Evolutionary conservation across 768 basidiomycete species (phyloP).

Genomic region (Coprinopsis marcescibilis): DNA sequence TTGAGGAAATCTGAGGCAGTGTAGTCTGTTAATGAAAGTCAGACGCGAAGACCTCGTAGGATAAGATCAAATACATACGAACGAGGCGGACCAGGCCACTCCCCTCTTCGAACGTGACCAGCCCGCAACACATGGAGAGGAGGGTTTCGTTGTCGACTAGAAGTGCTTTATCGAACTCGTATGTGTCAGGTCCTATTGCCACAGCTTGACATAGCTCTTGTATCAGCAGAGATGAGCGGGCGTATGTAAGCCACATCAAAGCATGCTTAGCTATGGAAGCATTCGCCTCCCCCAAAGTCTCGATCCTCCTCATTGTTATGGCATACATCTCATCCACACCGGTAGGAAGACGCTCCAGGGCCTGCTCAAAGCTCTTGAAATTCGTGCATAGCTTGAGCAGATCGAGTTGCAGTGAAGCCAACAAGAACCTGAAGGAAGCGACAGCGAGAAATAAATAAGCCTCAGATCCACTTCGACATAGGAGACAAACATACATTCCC

Average conservation of each 20-base stretch:
- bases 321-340: neutral
- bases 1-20: too few relatives aligned
- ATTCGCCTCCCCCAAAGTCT: neutral
- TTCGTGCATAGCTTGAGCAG: neutral
- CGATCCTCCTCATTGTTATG: neutral
- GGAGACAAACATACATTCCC: slow-evolving; percentile 4
- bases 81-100: neutral
- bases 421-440: neutral
- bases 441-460: neutral
- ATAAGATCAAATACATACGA: too few relatives aligned
- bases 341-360: too few relatives aligned
- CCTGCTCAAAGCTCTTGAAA: neutral
- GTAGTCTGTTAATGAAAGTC: too few relatives aligned
- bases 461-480: neutral
- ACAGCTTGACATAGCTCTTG: neutral
- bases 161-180: neutral
- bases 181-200: neutral
- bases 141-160: neutral
- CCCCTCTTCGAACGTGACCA: neutral
- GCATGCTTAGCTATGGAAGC: neutral
- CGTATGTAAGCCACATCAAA: neutral
- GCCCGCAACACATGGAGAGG: neutral
- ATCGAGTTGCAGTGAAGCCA: neutral
- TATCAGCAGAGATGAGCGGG: neutral
- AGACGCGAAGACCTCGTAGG: too few relatives aligned